These are phyloP conservation scores for Leishmania gerbilli DNA, from an alignment of 208 protist species.

Conservation along the genomic window DNA sequence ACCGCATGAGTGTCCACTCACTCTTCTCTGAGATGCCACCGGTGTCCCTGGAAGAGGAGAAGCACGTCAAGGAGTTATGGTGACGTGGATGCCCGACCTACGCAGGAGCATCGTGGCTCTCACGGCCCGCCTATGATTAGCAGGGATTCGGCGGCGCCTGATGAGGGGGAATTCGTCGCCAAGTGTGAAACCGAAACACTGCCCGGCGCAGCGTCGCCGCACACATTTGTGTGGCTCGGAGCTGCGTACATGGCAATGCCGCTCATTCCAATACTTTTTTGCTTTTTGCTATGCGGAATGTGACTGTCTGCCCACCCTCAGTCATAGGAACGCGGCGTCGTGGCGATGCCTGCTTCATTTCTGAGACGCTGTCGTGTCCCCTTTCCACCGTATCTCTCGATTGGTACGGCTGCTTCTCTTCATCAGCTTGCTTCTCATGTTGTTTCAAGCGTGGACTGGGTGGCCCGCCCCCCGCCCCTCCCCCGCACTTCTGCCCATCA, in stretches of 20 bases:
- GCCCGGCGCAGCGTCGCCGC: neutral
- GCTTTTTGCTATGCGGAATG: neutral
- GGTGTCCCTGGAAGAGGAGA: constrained; percentile 20
- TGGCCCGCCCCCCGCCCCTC: too few species aligned
- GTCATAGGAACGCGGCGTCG: neutral
- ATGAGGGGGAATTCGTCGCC: neutral
- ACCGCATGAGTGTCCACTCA: neutral
- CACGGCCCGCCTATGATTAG: too few species aligned
- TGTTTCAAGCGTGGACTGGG: neutral
- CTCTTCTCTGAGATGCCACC: constrained; percentile 2
- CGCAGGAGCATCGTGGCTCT: neutral
- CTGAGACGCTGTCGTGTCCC: neutral
- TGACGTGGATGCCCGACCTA: neutral
- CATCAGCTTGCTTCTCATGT: neutral
- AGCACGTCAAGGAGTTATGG: constrained; percentile 29
- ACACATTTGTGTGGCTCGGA: neutral
- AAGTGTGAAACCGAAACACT: neutral
- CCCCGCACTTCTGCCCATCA: neutral
- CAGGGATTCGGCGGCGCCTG: neutral
- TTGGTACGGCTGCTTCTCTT: neutral
- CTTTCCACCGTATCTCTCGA: neutral
- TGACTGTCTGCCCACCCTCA: neutral
- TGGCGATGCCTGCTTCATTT: neutral
- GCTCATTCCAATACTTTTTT: neutral
- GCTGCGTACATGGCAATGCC: neutral